Percentiles rank a stretch among this genome's conserved stretches.
phyloP scores from a whole-genome alignment of 768 basidiomycete species.

The Lactarius trivialis region DNA sequence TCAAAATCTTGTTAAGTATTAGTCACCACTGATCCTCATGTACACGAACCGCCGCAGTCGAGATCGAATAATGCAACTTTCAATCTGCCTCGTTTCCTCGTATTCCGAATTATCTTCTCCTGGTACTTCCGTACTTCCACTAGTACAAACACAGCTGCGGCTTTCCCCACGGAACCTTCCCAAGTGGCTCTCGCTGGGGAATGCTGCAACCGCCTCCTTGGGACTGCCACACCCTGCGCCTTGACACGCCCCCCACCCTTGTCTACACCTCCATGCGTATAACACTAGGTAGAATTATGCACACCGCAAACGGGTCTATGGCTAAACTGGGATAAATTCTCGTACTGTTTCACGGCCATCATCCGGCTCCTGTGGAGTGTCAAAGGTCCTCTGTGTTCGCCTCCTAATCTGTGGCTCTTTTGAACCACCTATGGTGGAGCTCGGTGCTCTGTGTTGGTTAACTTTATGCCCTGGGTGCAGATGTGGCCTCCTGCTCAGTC shows the following conservation, averaged over 20 bases:
- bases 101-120: not conserved
- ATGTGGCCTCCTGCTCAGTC: not conserved
- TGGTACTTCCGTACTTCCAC: not conserved
- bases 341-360: not conserved
- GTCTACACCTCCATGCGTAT: conserved; percentile 1
- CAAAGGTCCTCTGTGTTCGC: not conserved
- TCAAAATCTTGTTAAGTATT: too few species aligned
- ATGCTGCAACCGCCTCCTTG: not conserved
- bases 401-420: not conserved
- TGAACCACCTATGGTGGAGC: not conserved
- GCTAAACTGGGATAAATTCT: conserved; percentile 9
- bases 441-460: not conserved
- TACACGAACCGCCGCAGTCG: not conserved
- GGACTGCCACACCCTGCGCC: conserved; percentile 1
- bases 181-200: not conserved
- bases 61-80: not conserved
- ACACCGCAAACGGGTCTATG: not conserved
- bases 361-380: not conserved
- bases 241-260: conserved; percentile 7
- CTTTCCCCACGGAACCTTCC: not conserved
- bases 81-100: conserved; percentile 8
- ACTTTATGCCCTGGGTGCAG: conserved; percentile 5
- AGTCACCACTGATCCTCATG: not conserved
- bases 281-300: not conserved
- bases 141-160: not conserved